phyloP scores from a whole-genome alignment of 305 asterid species.

The Euphrasia arctica region DNA sequence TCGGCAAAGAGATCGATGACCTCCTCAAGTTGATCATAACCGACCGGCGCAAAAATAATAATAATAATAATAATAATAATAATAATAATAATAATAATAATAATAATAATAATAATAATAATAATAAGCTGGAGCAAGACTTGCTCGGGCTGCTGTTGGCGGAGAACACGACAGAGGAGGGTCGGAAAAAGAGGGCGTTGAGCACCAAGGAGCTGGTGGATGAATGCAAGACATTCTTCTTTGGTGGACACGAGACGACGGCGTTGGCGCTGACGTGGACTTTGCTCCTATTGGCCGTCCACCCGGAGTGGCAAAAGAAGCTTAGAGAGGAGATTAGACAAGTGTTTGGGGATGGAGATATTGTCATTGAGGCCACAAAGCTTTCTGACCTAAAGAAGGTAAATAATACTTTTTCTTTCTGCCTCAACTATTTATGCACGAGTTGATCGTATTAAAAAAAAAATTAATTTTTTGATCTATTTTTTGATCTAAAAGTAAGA shows the following conservation, averaged over 20 bases:
- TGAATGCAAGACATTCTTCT: slow-evolving; percentile 91
- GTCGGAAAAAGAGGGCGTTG: slow-evolving; percentile 37
- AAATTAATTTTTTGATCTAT: too few species aligned
- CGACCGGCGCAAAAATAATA: slow-evolving; percentile 23
- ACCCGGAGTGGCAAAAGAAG: slow-evolving; percentile 64
- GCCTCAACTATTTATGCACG: background rate
- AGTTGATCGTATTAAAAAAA: too few species aligned
- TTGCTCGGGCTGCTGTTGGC: slow-evolving; percentile 59
- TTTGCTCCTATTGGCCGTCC: slow-evolving; percentile 55
- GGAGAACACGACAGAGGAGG: slow-evolving; percentile 34
- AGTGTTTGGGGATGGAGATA: slow-evolving; percentile 44
- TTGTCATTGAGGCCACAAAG: slow-evolving; percentile 43
- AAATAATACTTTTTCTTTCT: slow-evolving; percentile 22
- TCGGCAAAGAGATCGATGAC: slow-evolving; percentile 63
- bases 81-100: too few species aligned
- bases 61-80: too few species aligned
- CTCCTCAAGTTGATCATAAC: slow-evolving; percentile 47
- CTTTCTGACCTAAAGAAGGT: slow-evolving; percentile 75
- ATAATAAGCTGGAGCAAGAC: slow-evolving; percentile 36
- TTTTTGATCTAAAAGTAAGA: too few species aligned
- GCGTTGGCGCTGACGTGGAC: slow-evolving; percentile 88
- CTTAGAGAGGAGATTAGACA: slow-evolving; percentile 63
- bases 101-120: background rate
- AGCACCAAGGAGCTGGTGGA: slow-evolving; percentile 67
- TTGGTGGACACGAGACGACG: slow-evolving; percentile 87